Evolutionary conservation across 2,329 filamentous ascomycete species (phyloP), one percentile per base, ranked within the genome.

Genomic region (Dactylellina parvicollis): DNA sequence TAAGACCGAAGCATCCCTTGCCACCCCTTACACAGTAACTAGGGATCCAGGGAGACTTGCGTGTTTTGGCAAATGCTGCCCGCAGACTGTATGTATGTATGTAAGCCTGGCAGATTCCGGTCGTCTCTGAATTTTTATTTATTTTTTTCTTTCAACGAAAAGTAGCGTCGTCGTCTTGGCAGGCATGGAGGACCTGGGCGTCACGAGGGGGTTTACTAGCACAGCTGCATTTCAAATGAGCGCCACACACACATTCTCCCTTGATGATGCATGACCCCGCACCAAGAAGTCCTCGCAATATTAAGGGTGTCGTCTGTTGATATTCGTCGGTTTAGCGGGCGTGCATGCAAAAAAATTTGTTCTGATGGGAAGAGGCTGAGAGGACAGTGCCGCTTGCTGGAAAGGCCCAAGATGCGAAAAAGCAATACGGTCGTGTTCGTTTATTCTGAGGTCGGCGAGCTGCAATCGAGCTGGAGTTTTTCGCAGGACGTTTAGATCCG

Each of bases 1-100:
- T 16, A 16, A n/a, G 30, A 36, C 42, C 18, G 36, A 61, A 9
- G 49, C 38, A 46, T 50, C 47, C 56, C 56, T 55, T 55, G 65
- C 26, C 5, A 56, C 62, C 47, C 47, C 65, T 70, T 70, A 32
- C 24, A 22, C 49, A 46, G 47, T 61, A n/a, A n/a, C n/a, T n/a
- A 62, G 56, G 64, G 64, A 61, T 69, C 56, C n/a, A 70, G 65
- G 65, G 36, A 65, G 36, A 71, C 40, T n/a, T 55, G 52, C 18
- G 67, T 46, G 65, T 72, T 72, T 65, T 72, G 59, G 67, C 67
- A 72, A 72, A 72, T 72, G 67, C 67, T 59, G 59, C 59, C 52
- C 44, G 59, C 44, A 50, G 67, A 32, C 64, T 44, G 50, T 50
- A 49, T 40, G 34, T 64, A 50, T 57, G 64, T 56, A 56, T 36